Evolutionary conservation across 352 stramenopile species (phyloP).

Genomic region (Phytophthora pinifolia): DNA sequence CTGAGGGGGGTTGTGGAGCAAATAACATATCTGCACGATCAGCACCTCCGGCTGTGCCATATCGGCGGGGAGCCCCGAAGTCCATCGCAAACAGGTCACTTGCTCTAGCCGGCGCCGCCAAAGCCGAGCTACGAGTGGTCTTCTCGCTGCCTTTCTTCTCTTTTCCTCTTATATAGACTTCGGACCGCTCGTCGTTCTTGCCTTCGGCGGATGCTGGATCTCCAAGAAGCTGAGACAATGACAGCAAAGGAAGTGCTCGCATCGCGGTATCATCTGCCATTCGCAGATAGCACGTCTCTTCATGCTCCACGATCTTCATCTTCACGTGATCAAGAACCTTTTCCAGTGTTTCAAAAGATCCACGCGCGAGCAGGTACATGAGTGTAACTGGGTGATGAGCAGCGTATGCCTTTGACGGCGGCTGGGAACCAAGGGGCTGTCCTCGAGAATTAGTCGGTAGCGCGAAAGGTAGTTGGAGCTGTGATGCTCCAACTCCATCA

Average conservation of each 20-base stretch:
- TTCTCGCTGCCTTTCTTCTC: slow-evolving; percentile 2
- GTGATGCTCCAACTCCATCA: slow-evolving; percentile 21
- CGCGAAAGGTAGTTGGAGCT: slow-evolving; percentile 10
- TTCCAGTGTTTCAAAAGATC: slow-evolving; percentile 65
- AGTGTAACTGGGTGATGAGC: slow-evolving; percentile 64
- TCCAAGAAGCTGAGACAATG: slow-evolving; percentile 50
- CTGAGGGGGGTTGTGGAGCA: slow-evolving; percentile 25
- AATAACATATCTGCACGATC: slow-evolving; percentile 71
- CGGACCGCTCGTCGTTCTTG: slow-evolving; percentile 43
- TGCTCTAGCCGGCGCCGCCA: slow-evolving; percentile 44
- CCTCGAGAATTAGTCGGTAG: slow-evolving; percentile 4
- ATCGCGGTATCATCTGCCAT: slow-evolving; percentile 66
- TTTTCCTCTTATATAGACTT: slow-evolving; percentile 47
- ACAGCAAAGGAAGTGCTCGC: slow-evolving; percentile 48
- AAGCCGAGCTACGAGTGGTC: slow-evolving; percentile 6
- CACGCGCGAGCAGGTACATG: slow-evolving; percentile 68
- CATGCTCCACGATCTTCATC: slow-evolving; percentile 55
- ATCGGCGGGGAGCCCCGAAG: slow-evolving; percentile 38
- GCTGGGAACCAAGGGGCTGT: slow-evolving; percentile 11
- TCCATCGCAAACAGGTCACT: slow-evolving; percentile 79
- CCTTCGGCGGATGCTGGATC: slow-evolving; percentile 16
- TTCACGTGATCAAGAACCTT: slow-evolving; percentile 58
- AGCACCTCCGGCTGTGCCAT: slow-evolving; percentile 16
- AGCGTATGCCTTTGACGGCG: slow-evolving; percentile 27
- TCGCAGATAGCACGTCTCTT: slow-evolving; percentile 76